Percentiles rank a stretch among this genome's conserved stretches.
These are phyloP conservation scores for Colletotrichum agaves DNA, from an alignment of 2,329 filamentous ascomycete species.

Conservation along the genomic window DNA sequence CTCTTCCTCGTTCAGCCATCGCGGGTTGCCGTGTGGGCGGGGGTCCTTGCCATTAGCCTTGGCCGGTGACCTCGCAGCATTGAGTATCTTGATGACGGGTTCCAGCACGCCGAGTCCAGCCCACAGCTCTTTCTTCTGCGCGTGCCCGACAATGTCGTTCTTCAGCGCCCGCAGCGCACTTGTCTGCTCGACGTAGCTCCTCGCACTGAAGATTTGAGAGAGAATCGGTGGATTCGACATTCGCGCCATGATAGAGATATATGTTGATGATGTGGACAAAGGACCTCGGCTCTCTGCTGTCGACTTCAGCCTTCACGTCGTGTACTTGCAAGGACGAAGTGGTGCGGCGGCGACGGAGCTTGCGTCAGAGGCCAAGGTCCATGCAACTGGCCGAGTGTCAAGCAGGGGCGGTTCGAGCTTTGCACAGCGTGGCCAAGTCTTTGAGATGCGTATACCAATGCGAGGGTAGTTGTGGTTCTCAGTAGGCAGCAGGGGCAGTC, in stretches of 20 bases:
- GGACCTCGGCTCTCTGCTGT: constrained; percentile 23
- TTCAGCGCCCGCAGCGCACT: constrained; percentile 79
- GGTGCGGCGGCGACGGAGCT: constrained; percentile 25
- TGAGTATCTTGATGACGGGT: constrained; percentile 62
- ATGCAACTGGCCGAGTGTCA: constrained; percentile 30
- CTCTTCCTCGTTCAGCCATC: constrained; percentile 68
- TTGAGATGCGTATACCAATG: not conserved
- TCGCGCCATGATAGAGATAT: constrained; percentile 59
- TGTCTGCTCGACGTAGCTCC: constrained; percentile 62
- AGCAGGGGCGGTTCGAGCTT: constrained; percentile 22
- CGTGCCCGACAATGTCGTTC: constrained; percentile 89
- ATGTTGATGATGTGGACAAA: not conserved
- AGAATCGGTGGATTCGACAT: constrained; percentile 64
- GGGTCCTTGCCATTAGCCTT: constrained; percentile 54
- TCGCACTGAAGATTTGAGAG: constrained; percentile 66
- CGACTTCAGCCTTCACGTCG: constrained; percentile 28
- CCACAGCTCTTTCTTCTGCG: constrained; percentile 85
- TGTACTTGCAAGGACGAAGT: constrained; percentile 25
- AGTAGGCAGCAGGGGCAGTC: not conserved
- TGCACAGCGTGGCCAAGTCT: not conserved
- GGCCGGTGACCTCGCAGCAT: constrained; percentile 45
- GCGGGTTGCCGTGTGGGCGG: constrained; percentile 41
- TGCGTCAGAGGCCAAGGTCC: constrained; percentile 36
- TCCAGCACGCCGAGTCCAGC: constrained; percentile 76
- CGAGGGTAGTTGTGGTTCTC: not conserved